phyloP scores from a whole-genome alignment of 2,329 filamentous ascomycete species.

The Aspergillus terreus region DNA sequence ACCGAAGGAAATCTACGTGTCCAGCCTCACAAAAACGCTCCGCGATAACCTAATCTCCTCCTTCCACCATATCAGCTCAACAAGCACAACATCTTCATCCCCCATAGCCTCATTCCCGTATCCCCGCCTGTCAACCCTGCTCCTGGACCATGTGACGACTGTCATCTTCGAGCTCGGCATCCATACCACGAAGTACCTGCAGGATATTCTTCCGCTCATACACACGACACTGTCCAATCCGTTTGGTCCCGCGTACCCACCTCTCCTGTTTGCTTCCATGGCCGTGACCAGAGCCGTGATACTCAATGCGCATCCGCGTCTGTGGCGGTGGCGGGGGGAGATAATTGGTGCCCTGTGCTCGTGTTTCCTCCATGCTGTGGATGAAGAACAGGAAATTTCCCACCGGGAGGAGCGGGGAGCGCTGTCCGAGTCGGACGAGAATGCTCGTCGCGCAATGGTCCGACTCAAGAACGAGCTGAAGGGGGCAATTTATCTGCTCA shows the following conservation, averaged over 20 bases:
- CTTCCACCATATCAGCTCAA: constrained; percentile 46
- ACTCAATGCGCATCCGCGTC: constrained; percentile 64
- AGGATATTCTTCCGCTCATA: constrained; percentile 66
- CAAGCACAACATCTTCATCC: constrained; percentile 39
- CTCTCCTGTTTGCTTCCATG: constrained; percentile 52
- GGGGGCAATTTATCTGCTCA: constrained; percentile 25
- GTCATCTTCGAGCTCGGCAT: constrained; percentile 33
- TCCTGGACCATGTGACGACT: constrained; percentile 27
- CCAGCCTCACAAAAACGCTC: constrained; percentile 24
- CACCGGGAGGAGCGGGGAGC: neutral
- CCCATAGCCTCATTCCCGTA: constrained; percentile 43
- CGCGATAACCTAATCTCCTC: constrained; percentile 35
- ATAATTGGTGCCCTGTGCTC: constrained; percentile 59
- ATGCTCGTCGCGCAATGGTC: constrained; percentile 7
- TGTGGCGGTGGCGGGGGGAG: constrained; percentile 60
- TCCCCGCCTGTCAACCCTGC: constrained; percentile 48
- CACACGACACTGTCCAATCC: constrained; percentile 64
- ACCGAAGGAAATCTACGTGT: constrained; percentile 19
- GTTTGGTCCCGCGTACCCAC: constrained; percentile 56
- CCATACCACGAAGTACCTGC: constrained; percentile 37
- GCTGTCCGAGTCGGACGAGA: neutral
- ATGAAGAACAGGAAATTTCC: constrained; percentile 27
- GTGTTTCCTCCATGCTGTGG: constrained; percentile 58
- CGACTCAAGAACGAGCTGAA: constrained; percentile 27
- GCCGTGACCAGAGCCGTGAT: constrained; percentile 57